Evolutionary conservation across 192 early-diverging fungal genomes (phyloP).

Genomic region (Coemansia sp.): DNA sequence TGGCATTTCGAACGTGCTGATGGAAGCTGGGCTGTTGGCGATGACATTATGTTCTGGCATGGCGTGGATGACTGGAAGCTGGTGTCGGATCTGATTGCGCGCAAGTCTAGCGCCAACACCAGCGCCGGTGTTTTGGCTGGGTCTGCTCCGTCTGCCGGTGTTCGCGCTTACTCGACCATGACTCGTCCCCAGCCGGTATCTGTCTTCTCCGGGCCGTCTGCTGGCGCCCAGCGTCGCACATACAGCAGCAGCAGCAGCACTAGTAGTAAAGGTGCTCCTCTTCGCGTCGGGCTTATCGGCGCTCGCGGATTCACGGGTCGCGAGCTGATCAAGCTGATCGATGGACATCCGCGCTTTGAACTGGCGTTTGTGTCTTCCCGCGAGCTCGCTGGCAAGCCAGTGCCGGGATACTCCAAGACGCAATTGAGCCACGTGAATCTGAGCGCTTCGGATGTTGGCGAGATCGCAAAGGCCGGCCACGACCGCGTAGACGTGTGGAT

Average conservation of each 20-base stretch:
- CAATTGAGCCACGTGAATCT: slow-evolving; percentile 76
- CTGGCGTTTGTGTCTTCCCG: slow-evolving; percentile 91
- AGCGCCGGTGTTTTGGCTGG: slow-evolving; percentile 11
- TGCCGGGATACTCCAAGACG: slow-evolving; percentile 74
- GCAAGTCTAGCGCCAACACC: slow-evolving; percentile 14
- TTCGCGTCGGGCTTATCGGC: slow-evolving; percentile 88
- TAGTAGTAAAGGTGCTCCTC: slow-evolving; percentile 1
- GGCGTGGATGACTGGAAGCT: slow-evolving; percentile 83
- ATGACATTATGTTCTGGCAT: slow-evolving; percentile 91
- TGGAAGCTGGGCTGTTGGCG: slow-evolving; percentile 67
- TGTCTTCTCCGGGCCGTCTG: background rate
- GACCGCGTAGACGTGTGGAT: slow-evolving; percentile 92
- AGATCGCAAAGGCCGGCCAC: slow-evolving; percentile 54
- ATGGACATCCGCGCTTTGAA: slow-evolving; percentile 82
- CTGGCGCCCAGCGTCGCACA: slow-evolving; percentile 53
- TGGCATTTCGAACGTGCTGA: slow-evolving; percentile 98
- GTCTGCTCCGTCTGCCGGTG: slow-evolving; percentile 33
- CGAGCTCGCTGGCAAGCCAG: slow-evolving; percentile 86
- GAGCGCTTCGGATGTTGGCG: slow-evolving; percentile 65
- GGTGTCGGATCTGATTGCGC: slow-evolving; percentile 67
- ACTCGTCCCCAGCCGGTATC: slow-evolving; percentile 8
- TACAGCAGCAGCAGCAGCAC: slow-evolving; percentile 60
- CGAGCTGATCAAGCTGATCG: slow-evolving; percentile 89
- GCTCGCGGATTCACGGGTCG: slow-evolving; percentile 97
- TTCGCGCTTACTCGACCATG: slow-evolving; percentile 63